Conservation (phyloP, 306 rosid species). For the Cucurbita ficifolia region DNA sequence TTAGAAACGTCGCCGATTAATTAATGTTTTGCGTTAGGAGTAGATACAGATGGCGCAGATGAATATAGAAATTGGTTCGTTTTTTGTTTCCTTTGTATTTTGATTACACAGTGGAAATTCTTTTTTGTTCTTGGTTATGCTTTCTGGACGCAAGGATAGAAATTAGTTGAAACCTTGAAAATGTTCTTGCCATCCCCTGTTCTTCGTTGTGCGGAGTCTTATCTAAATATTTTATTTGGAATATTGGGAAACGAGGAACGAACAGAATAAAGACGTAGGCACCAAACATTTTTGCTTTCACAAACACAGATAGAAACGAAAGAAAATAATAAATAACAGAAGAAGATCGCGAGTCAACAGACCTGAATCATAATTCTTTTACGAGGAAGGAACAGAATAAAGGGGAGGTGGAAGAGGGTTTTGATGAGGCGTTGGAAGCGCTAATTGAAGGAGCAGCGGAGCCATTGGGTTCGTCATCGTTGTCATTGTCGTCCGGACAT, state of each 20-base stretch:
- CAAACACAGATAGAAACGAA: no score
- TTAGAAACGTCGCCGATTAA: background rate
- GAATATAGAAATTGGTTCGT: slow-evolving; percentile 2
- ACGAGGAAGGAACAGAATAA: background rate
- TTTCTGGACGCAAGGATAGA: no score
- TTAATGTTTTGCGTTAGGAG: background rate
- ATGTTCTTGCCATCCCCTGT: background rate
- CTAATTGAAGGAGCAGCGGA: slow-evolving; percentile 8
- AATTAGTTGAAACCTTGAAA: background rate
- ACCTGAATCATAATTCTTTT: no score
- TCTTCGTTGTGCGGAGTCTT: background rate
- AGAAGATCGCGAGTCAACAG: no score
- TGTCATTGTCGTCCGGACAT: slow-evolving; percentile 37
- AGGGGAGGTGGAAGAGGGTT: slow-evolving; percentile 14
- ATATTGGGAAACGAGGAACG: background rate
- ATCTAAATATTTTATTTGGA: no score
- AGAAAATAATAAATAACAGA: no score
- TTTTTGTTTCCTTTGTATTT: background rate
- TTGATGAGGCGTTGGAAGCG: slow-evolving; percentile 18
- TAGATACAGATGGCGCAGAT: slow-evolving; percentile 1
- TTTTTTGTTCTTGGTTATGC: background rate
- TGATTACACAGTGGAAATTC: background rate
- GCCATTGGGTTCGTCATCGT: slow-evolving; percentile 21
- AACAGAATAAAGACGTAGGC: background rate
- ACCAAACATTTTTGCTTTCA: background rate